phyloP scores from a whole-genome alignment of 805 yeast genomes.

The Starmerella cellae region DNA sequence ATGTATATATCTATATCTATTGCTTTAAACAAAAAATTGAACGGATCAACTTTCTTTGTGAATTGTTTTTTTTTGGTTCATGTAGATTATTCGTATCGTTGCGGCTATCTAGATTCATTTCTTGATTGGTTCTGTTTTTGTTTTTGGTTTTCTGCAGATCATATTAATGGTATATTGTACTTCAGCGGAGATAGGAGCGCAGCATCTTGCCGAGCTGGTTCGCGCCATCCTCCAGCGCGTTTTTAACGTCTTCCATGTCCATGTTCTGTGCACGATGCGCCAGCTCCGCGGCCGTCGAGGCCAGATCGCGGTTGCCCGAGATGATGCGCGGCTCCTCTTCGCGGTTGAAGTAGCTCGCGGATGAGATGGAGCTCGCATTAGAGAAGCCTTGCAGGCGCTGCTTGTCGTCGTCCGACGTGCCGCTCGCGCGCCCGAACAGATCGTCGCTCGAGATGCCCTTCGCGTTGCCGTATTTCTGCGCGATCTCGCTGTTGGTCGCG shows the following conservation, averaged over 20 bases:
- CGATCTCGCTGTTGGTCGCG: constrained; percentile 24
- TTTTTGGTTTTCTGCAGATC: too few relatives aligned
- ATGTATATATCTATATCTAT: too few relatives aligned
- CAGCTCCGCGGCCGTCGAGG: constrained; percentile 20
- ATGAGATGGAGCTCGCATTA: constrained; percentile 84
- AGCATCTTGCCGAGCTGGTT: constrained; percentile 71
- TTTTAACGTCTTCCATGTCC: constrained; percentile 77
- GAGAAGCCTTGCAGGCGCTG: constrained; percentile 67
- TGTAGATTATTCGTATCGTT: too few relatives aligned
- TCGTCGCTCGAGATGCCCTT: constrained; percentile 95
- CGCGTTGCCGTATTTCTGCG: constrained; percentile 63
- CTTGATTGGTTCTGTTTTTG: too few relatives aligned
- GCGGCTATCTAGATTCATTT: too few relatives aligned
- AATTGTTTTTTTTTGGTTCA: too few relatives aligned
- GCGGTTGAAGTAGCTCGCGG: constrained; percentile 85
- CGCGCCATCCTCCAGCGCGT: constrained; percentile 89
- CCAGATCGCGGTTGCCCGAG: constrained; percentile 24
- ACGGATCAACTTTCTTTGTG: too few relatives aligned
- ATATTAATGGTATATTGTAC: too few relatives aligned
- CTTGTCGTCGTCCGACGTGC: constrained; percentile 53
- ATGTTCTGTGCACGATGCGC: constrained; percentile 48
- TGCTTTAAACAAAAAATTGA: too few relatives aligned
- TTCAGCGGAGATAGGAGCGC: constrained; percentile 54
- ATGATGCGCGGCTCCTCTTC: constrained; percentile 34
- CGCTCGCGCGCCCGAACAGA: constrained; percentile 81